phyloP scores from a whole-genome alignment of 305 asterid genomes.

The Fraxinus albicans region DNA sequence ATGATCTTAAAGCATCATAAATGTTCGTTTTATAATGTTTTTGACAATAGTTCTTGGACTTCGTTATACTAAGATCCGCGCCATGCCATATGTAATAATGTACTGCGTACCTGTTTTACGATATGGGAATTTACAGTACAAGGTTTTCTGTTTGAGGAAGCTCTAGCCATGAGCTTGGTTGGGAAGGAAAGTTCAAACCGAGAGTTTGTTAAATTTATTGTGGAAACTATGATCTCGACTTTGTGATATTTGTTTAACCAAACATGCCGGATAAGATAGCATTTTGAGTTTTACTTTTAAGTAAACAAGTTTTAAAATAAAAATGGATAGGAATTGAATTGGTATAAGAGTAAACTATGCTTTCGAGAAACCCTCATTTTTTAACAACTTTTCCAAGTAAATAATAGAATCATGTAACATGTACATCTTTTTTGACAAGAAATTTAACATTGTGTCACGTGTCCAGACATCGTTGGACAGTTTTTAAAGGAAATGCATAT shows the following conservation, averaged over 20 bases:
- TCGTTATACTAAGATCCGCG: neutral
- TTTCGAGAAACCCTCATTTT: neutral
- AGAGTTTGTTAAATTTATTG: neutral
- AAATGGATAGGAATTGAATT: neutral
- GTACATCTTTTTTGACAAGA: no score
- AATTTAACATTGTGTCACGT: no score
- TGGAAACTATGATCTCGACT: neutral
- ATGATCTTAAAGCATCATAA: slow-evolving; percentile 85
- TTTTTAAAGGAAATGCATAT: no score
- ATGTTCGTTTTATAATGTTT: neutral
- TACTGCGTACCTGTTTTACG: neutral
- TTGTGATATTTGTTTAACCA: neutral
- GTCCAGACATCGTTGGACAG: no score
- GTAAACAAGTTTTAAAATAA: neutral
- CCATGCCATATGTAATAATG: neutral
- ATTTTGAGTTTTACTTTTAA: neutral
- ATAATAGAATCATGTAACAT: no score
- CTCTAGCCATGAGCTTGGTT: neutral
- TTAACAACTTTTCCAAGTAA: neutral
- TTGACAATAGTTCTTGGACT: slow-evolving; percentile 8
- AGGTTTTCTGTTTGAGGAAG: neutral
- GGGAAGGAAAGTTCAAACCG: neutral
- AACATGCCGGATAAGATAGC: neutral
- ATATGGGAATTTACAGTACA: neutral
- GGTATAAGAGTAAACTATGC: neutral